Evolutionary conservation across 2,329 filamentous ascomycete genomes (phyloP).

Genomic region (Xylaria sp.): DNA sequence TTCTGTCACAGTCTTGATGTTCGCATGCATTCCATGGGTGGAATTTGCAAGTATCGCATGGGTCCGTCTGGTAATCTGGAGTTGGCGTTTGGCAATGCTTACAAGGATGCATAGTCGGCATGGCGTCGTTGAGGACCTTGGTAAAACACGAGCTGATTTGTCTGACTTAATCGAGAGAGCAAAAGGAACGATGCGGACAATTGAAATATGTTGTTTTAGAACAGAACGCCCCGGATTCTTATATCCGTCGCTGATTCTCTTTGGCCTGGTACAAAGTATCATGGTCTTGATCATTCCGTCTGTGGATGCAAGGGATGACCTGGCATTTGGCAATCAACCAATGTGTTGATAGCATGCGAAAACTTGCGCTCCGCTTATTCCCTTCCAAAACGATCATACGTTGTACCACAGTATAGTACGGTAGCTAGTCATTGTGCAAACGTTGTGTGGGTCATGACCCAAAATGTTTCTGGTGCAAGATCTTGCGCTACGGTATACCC

Average conservation of each 20-base stretch:
- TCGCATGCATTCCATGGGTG: conserved; percentile 16
- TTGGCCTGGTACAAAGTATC: neutral
- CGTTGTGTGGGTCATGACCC: neutral
- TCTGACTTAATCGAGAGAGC: neutral
- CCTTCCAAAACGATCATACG: neutral
- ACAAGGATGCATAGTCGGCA: conserved; percentile 1
- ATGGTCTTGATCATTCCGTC: neutral
- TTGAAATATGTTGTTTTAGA: neutral
- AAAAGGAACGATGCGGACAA: neutral
- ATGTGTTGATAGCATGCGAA: neutral
- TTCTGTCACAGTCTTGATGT: conserved; percentile 12
- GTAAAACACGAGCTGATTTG: neutral
- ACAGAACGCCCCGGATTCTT: neutral
- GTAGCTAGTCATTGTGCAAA: neutral
- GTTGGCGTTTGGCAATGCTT: conserved; percentile 2
- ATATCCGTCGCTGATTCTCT: neutral
- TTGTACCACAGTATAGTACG: neutral
- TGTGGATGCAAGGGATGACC: neutral
- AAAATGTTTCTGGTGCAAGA: neutral
- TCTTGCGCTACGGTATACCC: no score
- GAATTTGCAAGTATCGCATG: neutral
- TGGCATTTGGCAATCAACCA: neutral
- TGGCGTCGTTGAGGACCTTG: neutral
- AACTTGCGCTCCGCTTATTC: neutral
- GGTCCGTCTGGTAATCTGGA: neutral